Evolutionary conservation across 2,329 filamentous ascomycete species (phyloP).

Genomic region (Microdochium trichocladiopsis): DNA sequence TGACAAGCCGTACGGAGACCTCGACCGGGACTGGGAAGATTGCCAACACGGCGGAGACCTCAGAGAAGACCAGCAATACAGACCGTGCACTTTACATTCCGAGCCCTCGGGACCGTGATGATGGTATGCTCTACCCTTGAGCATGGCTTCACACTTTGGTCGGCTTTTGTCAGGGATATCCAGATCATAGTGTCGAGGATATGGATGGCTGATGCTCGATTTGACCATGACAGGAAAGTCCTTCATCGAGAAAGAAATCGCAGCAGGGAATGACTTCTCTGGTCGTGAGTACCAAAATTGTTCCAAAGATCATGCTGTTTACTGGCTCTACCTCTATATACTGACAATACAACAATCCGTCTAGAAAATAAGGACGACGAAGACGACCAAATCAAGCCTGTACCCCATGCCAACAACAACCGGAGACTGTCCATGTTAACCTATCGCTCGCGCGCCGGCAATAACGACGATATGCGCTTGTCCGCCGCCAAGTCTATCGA

Average conservation of each 20-base stretch:
- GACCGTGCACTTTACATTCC: conserved; percentile 15
- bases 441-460: background rate
- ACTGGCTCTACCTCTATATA: background rate
- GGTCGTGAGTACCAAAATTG: background rate
- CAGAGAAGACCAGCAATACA: background rate
- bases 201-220: background rate
- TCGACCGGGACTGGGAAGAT: background rate
- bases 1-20: background rate
- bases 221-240: background rate
- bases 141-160: background rate
- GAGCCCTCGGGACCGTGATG: conserved; percentile 22
- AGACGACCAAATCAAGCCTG: background rate
- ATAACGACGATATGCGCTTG: conserved; percentile 7
- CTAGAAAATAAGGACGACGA: background rate
- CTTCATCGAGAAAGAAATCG: conserved; percentile 8
- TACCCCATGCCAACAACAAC: background rate
- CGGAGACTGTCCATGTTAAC: background rate
- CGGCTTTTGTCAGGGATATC: background rate
- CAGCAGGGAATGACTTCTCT: background rate
- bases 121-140: conserved; percentile 9
- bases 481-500: conserved; percentile 27
- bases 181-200: background rate
- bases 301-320: background rate
- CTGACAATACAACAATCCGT: background rate
- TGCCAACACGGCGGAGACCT: background rate